A percentile compares a stretch with the other conserved stretches of the same genome.
Conservation (phyloP, 495 filamentous ascomycete genomes). For the Hypoxylon intermedium region DNA sequence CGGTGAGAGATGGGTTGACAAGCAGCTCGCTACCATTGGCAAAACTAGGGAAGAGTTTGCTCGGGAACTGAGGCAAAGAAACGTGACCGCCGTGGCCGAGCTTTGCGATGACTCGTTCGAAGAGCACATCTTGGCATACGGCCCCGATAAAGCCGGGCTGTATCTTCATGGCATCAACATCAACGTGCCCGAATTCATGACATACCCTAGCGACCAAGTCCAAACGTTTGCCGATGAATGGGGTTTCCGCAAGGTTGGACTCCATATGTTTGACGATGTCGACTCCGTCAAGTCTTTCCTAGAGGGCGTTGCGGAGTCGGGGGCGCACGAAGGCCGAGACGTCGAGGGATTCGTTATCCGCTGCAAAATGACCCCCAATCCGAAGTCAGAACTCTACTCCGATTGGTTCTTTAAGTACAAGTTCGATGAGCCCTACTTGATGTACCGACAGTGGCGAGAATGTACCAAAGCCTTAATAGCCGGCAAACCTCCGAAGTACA, state of each 20-base stretch:
- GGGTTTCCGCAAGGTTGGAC: conserved; percentile 91
- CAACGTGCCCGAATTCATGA: conserved; percentile 87
- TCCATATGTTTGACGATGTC: conserved; percentile 77
- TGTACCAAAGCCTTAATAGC: conserved; percentile 88
- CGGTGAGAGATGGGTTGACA: conserved; percentile 85
- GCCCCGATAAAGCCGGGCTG: conserved; percentile 81
- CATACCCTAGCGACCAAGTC: conserved; percentile 77
- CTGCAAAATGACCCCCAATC: conserved; percentile 66
- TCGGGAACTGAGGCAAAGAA: conserved; percentile 73
- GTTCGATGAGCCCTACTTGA: conserved; percentile 97
- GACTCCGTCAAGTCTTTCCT: conserved; percentile 77
- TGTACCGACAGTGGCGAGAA: conserved; percentile 99
- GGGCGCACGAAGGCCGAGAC: conserved; percentile 85
- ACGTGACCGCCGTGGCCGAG: conserved; percentile 92
- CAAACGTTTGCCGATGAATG: conserved; percentile 89
- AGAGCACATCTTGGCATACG: conserved; percentile 94
- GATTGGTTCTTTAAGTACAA: conserved; percentile 99
- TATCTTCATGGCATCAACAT: conserved; percentile 97
- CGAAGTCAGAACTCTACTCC: conserved; percentile 56
- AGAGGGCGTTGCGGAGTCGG: conserved; percentile 80
- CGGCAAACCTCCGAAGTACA: conserved; percentile 74
- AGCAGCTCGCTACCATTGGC: conserved; percentile 74
- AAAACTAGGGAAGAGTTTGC: conserved; percentile 81
- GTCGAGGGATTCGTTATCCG: conserved; percentile 97
- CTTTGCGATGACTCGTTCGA: conserved; percentile 96